A percentile compares a stretch with the other conserved stretches of the same genome.
These are phyloP conservation scores for Handroanthus guayacan DNA, from an alignment of 257 asterid species.

Conservation along the genomic window DNA sequence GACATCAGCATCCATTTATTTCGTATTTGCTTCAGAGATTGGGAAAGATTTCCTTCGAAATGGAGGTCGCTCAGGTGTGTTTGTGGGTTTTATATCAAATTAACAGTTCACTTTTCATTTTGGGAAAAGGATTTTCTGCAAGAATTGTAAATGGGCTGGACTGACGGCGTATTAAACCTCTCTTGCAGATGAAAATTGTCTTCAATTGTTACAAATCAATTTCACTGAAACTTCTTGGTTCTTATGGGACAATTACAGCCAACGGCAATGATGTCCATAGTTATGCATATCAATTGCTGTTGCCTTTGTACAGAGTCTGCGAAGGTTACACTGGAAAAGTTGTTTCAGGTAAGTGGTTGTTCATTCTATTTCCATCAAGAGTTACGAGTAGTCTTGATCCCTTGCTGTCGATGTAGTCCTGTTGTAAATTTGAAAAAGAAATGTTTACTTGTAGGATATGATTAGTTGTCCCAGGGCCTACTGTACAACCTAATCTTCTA, in stretches of 20 bases:
- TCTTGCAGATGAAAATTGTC: conserved; percentile 79
- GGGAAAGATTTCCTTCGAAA: conserved; percentile 74
- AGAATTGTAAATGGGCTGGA: not conserved
- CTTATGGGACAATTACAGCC: conserved; percentile 35
- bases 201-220: conserved; percentile 73
- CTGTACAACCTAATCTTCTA: no score
- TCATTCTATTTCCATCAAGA: conserved; percentile 13
- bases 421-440: not conserved
- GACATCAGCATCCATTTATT: conserved; percentile 56
- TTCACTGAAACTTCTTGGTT: conserved; percentile 63
- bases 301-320: conserved; percentile 81
- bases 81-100: not conserved
- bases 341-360: conserved; percentile 62
- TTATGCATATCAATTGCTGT: conserved; percentile 69
- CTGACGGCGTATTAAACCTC: conserved; percentile 25
- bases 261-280: conserved; percentile 50
- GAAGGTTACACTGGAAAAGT: conserved; percentile 84
- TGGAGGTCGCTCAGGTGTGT: conserved; percentile 76
- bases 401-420: not conserved
- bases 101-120: not conserved
- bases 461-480: no score
- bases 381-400: not conserved
- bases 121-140: not conserved
- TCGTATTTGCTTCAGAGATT: conserved; percentile 77
- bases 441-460: not conserved